A percentile compares a stretch with the other conserved stretches of the same genome.
Evolutionary conservation across 805 yeast genomes (phyloP).

Genomic region (Phaffomyces thermotolerans): DNA sequence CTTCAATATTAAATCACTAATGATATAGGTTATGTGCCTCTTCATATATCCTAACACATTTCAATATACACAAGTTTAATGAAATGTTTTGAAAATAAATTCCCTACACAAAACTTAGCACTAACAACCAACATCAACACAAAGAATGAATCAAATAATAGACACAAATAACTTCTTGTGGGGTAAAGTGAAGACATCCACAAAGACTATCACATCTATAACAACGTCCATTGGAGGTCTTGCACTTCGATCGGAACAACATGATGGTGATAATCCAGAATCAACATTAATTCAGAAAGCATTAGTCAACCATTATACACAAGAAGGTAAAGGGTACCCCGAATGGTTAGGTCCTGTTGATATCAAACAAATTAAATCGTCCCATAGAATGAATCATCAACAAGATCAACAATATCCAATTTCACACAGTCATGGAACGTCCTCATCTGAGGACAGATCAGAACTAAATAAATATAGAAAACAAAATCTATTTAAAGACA

Average conservation of each 20-base stretch:
- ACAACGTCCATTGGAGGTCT: conserved; percentile 18
- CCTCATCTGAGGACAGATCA: background rate
- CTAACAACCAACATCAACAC: too few species aligned
- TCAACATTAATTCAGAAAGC: conserved; percentile 23
- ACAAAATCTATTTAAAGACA: conserved; percentile 1
- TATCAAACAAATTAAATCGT: conserved; percentile 1
- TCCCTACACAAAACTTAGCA: too few species aligned
- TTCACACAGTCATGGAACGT: background rate
- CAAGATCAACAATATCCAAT: conserved; percentile 10
- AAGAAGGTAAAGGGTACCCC: conserved; percentile 14
- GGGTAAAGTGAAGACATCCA: conserved; percentile 21
- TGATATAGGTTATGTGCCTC: too few species aligned
- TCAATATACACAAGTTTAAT: too few species aligned
- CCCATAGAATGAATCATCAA: background rate
- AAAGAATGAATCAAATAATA: background rate
- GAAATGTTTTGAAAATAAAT: too few species aligned
- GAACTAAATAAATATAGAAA: conserved; percentile 7
- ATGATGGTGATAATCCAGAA: conserved; percentile 22
- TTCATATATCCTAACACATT: too few species aligned
- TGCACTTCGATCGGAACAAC: conserved; percentile 22
- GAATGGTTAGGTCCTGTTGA: conserved; percentile 22
- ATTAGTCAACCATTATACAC: conserved; percentile 14
- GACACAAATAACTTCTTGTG: conserved; percentile 14
- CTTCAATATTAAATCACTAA: too few species aligned
- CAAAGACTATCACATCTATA: conserved; percentile 17